Conservation (phyloP, 2,329 filamentous ascomycete species). For the Tympanopsis confertula region DNA sequence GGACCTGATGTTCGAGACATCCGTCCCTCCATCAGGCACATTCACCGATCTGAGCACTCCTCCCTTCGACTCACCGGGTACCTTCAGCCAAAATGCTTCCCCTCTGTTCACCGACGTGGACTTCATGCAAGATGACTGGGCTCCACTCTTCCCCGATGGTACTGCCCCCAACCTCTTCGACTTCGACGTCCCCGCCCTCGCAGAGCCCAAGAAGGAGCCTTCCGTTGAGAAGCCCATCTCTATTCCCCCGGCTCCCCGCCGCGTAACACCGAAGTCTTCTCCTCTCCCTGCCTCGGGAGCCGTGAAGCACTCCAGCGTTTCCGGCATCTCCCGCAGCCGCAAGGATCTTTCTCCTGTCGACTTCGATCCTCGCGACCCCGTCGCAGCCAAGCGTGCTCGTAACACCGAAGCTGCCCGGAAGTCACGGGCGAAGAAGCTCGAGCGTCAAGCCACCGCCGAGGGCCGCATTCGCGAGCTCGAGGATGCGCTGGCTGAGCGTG, state of each 20-base stretch:
- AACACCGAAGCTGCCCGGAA: conserved; percentile 1
- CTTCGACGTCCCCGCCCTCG: background rate
- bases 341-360: background rate
- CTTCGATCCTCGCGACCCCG: background rate
- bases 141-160: background rate
- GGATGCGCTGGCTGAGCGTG: background rate
- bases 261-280: background rate
- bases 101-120: conserved; percentile 1
- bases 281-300: background rate
- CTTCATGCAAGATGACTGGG: background rate
- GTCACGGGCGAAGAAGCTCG: background rate
- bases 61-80: background rate
- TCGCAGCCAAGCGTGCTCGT: background rate
- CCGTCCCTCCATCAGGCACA: background rate
- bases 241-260: background rate
- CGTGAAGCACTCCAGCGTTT: background rate
- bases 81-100: background rate
- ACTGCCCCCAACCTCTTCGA: too few species aligned
- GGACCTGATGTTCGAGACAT: background rate
- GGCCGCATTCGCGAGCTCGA: background rate
- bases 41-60: conserved; percentile 1
- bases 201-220: background rate
- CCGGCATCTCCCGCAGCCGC: background rate
- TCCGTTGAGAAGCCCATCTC: background rate
- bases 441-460: background rate